phyloP scores from a whole-genome alignment of 2,329 filamentous ascomycete species.

The Gyromitra esculenta region DNA sequence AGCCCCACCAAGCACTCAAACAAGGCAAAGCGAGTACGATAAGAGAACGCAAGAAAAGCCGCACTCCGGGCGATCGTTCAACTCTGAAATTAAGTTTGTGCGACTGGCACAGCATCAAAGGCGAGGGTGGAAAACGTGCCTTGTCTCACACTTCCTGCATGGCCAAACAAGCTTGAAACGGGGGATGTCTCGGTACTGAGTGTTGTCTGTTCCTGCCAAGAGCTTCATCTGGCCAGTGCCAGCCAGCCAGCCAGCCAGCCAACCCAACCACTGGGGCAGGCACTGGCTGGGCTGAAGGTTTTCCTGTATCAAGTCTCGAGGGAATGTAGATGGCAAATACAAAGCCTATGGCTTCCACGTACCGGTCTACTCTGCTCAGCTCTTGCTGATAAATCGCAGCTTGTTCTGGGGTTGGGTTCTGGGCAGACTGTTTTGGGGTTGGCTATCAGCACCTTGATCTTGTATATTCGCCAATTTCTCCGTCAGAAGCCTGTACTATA shows the following conservation, averaged over 20 bases:
- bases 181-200: constrained; percentile 29
- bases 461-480: not conserved
- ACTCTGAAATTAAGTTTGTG: constrained; percentile 26
- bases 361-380: not conserved
- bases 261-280: too few relatives aligned
- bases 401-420: not conserved
- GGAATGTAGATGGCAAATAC: not conserved
- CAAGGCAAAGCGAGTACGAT: constrained; percentile 24
- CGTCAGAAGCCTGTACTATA: not conserved
- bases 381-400: not conserved
- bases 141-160: constrained; percentile 24
- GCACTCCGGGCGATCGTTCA: constrained; percentile 31
- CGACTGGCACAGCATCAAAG: constrained; percentile 18
- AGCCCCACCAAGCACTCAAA: constrained; percentile 18
- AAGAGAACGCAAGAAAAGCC: constrained; percentile 24
- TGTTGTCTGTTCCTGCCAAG: not conserved
- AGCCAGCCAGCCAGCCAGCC: not conserved
- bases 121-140: constrained; percentile 5
- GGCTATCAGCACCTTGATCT: not conserved
- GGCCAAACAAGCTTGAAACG: constrained; percentile 47
- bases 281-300: not conserved
- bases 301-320: not conserved
- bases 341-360: not conserved
- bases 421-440: not conserved
- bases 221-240: not conserved